Evolutionary conservation across 2,329 filamentous ascomycete species (phyloP).

Genomic region (Colletotrichum chlorophyti): DNA sequence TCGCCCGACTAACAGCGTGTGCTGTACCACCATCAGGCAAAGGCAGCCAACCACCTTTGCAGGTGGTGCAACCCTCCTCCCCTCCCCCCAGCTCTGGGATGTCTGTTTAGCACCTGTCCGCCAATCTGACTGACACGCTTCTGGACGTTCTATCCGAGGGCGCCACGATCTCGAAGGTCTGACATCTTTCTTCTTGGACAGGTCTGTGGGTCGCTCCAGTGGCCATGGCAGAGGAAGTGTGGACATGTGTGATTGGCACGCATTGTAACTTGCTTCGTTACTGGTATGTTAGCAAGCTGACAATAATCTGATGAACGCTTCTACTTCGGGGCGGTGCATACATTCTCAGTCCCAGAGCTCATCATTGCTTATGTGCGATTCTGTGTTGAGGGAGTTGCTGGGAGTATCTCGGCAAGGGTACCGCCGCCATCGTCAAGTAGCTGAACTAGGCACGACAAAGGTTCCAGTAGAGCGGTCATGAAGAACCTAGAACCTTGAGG

Average conservation of each 20-base stretch:
- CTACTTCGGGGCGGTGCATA: not conserved
- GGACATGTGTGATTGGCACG: not conserved
- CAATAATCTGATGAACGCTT: not conserved
- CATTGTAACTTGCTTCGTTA: too few species aligned
- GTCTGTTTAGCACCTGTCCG: not conserved
- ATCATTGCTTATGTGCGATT: slow-evolving; percentile 14
- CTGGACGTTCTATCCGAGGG: slow-evolving; percentile 18
- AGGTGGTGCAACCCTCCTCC: not conserved
- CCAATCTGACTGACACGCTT: slow-evolving; percentile 21
- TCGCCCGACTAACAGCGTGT: slow-evolving; percentile 20
- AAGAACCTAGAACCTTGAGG: slow-evolving; percentile 5
- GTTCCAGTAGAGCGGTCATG: slow-evolving; percentile 7
- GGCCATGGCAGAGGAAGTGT: not conserved
- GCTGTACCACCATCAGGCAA: slow-evolving; percentile 16
- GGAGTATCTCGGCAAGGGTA: not conserved
- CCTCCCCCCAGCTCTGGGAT: too few species aligned
- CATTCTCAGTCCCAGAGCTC: not conserved
- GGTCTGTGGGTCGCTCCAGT: not conserved
- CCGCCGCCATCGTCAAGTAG: not conserved
- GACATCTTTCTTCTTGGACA: slow-evolving; percentile 10
- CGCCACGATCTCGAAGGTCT: slow-evolving; percentile 24
- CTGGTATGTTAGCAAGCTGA: slow-evolving; percentile 1
- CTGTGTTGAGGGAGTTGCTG: not conserved
- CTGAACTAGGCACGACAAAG: slow-evolving; percentile 1
- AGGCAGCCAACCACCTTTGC: slow-evolving; percentile 22